Conservation (phyloP, 2,329 filamentous ascomycete genomes). For the Cercospora berteroae region DNA sequence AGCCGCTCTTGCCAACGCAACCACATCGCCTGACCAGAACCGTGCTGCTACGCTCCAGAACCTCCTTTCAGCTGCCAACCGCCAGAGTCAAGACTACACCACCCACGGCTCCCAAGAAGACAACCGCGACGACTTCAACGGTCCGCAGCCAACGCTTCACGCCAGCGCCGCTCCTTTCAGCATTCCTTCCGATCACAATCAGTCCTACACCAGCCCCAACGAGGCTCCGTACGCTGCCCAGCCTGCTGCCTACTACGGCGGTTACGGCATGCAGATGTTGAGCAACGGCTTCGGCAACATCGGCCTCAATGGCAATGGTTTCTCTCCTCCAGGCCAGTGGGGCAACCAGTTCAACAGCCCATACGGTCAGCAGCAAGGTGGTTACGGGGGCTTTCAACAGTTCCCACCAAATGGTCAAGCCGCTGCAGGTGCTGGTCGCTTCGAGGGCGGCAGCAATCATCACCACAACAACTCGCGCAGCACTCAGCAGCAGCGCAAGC, state of each 20-base stretch:
- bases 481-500: conserved; percentile 60
- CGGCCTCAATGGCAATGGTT: conserved; percentile 47
- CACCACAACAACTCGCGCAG: conserved; percentile 9
- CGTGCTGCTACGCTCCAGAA: conserved; percentile 73
- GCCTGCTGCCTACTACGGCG: conserved; percentile 45
- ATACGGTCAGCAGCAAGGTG: conserved; percentile 45
- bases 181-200: conserved; percentile 46
- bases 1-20: conserved; percentile 23
- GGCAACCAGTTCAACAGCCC: conserved; percentile 19
- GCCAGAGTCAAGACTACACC: conserved; percentile 72
- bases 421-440: conserved; percentile 44
- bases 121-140: conserved; percentile 52
- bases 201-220: conserved; percentile 28
- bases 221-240: conserved; percentile 33
- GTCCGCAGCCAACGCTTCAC: conserved; percentile 71
- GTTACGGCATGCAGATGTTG: conserved; percentile 61
- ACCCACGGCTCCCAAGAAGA: conserved; percentile 49
- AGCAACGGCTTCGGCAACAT: conserved; percentile 68
- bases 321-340: conserved; percentile 43
- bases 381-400: conserved; percentile 56
- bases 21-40: conserved; percentile 49
- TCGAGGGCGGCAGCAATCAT: conserved; percentile 57
- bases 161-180: conserved; percentile 78
- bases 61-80: conserved; percentile 56
- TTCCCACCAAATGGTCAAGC: conserved; percentile 49